phyloP scores from a whole-genome alignment of 192 early-diverging fungal species.

The Rhizophagus sp. region DNA sequence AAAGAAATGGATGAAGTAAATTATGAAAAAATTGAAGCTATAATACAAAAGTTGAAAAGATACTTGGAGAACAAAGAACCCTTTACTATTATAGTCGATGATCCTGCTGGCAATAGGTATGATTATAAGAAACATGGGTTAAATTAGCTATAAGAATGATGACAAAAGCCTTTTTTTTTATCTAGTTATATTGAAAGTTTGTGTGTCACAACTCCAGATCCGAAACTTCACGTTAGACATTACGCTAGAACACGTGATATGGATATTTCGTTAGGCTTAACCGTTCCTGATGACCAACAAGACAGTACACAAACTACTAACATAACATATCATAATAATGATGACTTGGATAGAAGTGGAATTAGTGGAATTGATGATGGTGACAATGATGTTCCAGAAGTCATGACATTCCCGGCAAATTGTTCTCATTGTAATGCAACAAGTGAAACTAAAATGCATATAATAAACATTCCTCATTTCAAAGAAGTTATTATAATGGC shows the following conservation, averaged over 20 bases:
- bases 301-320: slow-evolving; percentile 22
- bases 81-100: slow-evolving; percentile 83
- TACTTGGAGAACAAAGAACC: slow-evolving; percentile 55
- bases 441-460: slow-evolving; percentile 87
- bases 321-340: slow-evolving; percentile 12
- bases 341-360: slow-evolving; percentile 45
- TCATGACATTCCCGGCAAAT: slow-evolving; percentile 80
- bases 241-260: slow-evolving; percentile 80
- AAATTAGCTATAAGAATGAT: neutral
- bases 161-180: neutral
- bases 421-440: slow-evolving; percentile 81
- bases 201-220: slow-evolving; percentile 70
- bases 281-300: slow-evolving; percentile 51
- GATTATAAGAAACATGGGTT: neutral
- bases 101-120: slow-evolving; percentile 84
- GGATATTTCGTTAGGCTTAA: slow-evolving; percentile 73
- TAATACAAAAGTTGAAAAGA: slow-evolving; percentile 64
- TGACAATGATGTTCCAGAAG: slow-evolving; percentile 66
- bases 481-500: slow-evolving; percentile 97
- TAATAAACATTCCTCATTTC: slow-evolving; percentile 92
- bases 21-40: slow-evolving; percentile 71
- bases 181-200: slow-evolving; percentile 84
- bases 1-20: slow-evolving; percentile 64
- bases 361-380: slow-evolving; percentile 53
- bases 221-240: slow-evolving; percentile 64